Evolutionary conservation across 257 asterid genomes (phyloP).

Genomic region (Fraxinus cuspidata): DNA sequence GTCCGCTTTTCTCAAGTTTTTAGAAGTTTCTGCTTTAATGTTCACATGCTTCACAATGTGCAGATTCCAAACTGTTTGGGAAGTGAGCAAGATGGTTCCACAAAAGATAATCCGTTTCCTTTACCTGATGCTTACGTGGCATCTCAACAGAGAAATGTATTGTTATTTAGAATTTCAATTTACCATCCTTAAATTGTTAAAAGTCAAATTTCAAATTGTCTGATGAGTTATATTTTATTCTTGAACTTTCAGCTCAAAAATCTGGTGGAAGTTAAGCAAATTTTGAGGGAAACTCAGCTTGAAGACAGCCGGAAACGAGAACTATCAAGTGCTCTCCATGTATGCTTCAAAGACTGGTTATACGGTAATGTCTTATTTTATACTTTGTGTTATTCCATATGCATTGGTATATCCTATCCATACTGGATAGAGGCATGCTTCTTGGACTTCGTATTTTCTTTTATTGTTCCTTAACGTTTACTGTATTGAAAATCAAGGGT

Average conservation of each 20-base stretch:
- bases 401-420: constrained; percentile 3
- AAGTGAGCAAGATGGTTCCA: constrained; percentile 65
- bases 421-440: background rate
- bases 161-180: background rate
- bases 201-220: constrained; percentile 7
- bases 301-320: constrained; percentile 89
- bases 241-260: constrained; percentile 56
- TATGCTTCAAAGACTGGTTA: constrained; percentile 90
- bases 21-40: constrained; percentile 15
- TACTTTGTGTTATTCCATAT: background rate
- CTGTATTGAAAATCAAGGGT: background rate
- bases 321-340: constrained; percentile 77
- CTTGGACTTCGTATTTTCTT: background rate
- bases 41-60: constrained; percentile 17
- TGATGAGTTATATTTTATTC: constrained; percentile 12
- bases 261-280: constrained; percentile 71
- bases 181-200: background rate
- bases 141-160: constrained; percentile 82
- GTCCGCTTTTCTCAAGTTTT: constrained; percentile 13
- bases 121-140: constrained; percentile 81
- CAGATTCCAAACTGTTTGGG: constrained; percentile 90
- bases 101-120: constrained; percentile 77
- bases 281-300: constrained; percentile 76
- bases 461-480: background rate
- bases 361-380: constrained; percentile 57